Conservation (phyloP, 805 yeast species). For the Teunomyces cretensis region DNA sequence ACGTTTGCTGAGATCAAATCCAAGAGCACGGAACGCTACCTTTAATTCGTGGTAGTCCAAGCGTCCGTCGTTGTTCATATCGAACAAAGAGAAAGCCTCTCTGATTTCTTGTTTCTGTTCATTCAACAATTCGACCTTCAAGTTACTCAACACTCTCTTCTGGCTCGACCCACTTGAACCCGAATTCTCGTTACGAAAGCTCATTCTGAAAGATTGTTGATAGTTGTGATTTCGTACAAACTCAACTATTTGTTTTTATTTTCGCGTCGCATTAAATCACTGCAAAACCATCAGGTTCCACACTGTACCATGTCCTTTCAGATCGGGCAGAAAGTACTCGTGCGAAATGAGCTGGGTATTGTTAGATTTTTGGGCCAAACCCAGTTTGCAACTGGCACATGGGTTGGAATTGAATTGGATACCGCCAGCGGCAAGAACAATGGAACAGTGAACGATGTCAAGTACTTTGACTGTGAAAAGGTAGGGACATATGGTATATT, state of each 20-base stretch:
- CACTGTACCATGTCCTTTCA: slow-evolving; percentile 1
- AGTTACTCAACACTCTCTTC: slow-evolving; percentile 34
- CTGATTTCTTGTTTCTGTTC: slow-evolving; percentile 90
- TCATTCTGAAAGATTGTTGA: not conserved
- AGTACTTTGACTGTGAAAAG: slow-evolving; percentile 41
- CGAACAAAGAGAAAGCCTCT: slow-evolving; percentile 89
- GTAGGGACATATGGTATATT: slow-evolving; percentile 46
- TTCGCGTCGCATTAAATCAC: slow-evolving; percentile 4
- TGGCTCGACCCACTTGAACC: slow-evolving; percentile 5
- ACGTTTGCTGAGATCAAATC: slow-evolving; percentile 77
- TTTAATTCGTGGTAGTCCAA: slow-evolving; percentile 91
- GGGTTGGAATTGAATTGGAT: slow-evolving; percentile 52
- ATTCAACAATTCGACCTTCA: slow-evolving; percentile 67
- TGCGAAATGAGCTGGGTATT: slow-evolving; percentile 42
- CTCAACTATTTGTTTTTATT: not conserved
- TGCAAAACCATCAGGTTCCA: not conserved
- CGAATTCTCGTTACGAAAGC: slow-evolving; percentile 1
- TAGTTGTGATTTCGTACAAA: not conserved
- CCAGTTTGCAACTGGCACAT: slow-evolving; percentile 55
- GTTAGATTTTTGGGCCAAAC: slow-evolving; percentile 55
- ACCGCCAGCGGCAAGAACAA: slow-evolving; percentile 46
- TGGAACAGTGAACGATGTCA: slow-evolving; percentile 45
- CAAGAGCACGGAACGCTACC: slow-evolving; percentile 91
- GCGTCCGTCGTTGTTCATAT: slow-evolving; percentile 86
- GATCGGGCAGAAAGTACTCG: slow-evolving; percentile 33